Conservation (phyloP, 2,329 filamentous ascomycete species). For the Colletotrichum sp. region DNA sequence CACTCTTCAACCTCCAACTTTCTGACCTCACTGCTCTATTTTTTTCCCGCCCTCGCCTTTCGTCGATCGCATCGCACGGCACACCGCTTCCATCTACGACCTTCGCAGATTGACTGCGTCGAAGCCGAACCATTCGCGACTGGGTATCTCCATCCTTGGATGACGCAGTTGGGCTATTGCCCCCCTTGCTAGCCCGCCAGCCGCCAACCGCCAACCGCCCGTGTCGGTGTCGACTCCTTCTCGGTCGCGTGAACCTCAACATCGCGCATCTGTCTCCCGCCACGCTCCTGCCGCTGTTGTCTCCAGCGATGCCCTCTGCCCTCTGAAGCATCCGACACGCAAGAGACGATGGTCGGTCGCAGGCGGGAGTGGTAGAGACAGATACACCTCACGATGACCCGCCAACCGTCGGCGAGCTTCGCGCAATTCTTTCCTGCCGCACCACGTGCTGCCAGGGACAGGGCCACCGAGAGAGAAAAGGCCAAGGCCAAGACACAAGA, state of each 20-base stretch:
- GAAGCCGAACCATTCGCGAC: not conserved
- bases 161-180: slow-evolving; percentile 12
- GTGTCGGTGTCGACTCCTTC: slow-evolving; percentile 20
- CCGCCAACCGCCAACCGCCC: slow-evolving; percentile 7
- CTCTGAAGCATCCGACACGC: slow-evolving; percentile 29
- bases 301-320: slow-evolving; percentile 3
- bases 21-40: slow-evolving; percentile 21
- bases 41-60: slow-evolving; percentile 1
- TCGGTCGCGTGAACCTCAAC: slow-evolving; percentile 46
- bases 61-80: slow-evolving; percentile 19
- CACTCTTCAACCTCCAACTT: slow-evolving; percentile 24
- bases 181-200: not conserved
- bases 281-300: not conserved
- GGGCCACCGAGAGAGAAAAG: slow-evolving; percentile 66
- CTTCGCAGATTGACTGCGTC: slow-evolving; percentile 2
- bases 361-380: slow-evolving; percentile 57
- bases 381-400: slow-evolving; percentile 72
- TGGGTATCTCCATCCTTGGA: slow-evolving; percentile 1
- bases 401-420: slow-evolving; percentile 77
- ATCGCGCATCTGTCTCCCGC: slow-evolving; percentile 25
- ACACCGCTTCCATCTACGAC: not conserved
- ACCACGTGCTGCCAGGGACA: slow-evolving; percentile 67
- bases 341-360: slow-evolving; percentile 63
- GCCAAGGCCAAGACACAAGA: slow-evolving; percentile 55
- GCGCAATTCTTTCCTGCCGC: slow-evolving; percentile 86